Evolutionary conservation across 495 filamentous ascomycete genomes (phyloP).

Genomic region (Lasiosphaeria hispida): DNA sequence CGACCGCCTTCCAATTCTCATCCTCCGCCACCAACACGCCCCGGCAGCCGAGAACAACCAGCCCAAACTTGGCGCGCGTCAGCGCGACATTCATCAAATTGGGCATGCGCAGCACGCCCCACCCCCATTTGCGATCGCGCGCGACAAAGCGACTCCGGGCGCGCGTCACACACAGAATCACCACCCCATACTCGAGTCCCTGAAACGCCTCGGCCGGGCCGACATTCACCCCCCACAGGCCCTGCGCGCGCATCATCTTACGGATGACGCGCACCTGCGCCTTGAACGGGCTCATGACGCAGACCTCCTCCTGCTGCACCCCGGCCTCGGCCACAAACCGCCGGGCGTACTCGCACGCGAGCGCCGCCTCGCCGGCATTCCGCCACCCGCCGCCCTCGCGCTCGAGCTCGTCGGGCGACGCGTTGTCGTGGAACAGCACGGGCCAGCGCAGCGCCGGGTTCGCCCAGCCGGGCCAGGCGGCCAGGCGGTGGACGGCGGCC

Average conservation of each 20-base stretch:
- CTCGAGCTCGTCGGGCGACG: slow-evolving; percentile 48
- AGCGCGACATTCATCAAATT: slow-evolving; percentile 54
- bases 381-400: slow-evolving; percentile 53
- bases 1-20: slow-evolving; percentile 46
- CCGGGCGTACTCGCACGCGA: slow-evolving; percentile 44
- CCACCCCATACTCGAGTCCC: slow-evolving; percentile 51
- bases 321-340: slow-evolving; percentile 35
- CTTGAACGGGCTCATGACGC: slow-evolving; percentile 55
- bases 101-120: slow-evolving; percentile 48
- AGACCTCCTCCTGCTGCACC: slow-evolving; percentile 43
- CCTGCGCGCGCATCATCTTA: slow-evolving; percentile 27
- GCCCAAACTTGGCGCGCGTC: slow-evolving; percentile 53
- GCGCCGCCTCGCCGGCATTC: slow-evolving; percentile 46
- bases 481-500: slow-evolving; percentile 30
- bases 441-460: slow-evolving; percentile 40
- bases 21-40: slow-evolving; percentile 34
- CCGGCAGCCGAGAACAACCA: slow-evolving; percentile 52
- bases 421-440: slow-evolving; percentile 49
- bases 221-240: slow-evolving; percentile 47
- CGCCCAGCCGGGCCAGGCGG: slow-evolving; percentile 48
- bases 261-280: slow-evolving; percentile 51
- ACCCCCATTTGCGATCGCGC: slow-evolving; percentile 42
- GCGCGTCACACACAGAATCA: slow-evolving; percentile 57
- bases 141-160: slow-evolving; percentile 46
- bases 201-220: slow-evolving; percentile 59